phyloP scores from a whole-genome alignment of 2,329 filamentous ascomycete species.

The Claviceps maximensis region DNA sequence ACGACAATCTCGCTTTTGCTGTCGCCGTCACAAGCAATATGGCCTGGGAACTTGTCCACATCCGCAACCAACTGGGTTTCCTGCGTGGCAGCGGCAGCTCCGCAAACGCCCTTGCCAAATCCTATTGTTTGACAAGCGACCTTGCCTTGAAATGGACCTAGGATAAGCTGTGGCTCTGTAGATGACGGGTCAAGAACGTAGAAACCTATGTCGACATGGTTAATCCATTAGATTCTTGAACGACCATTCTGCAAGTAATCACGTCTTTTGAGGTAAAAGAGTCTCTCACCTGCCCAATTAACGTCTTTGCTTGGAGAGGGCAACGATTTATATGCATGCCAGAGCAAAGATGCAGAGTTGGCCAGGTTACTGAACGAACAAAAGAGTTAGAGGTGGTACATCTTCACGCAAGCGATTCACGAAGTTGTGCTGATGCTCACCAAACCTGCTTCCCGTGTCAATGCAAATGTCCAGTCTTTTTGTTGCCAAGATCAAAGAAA shows the following conservation, averaged over 20 bases:
- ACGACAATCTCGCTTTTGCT: slow-evolving; percentile 74
- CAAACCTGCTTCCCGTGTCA: slow-evolving; percentile 8
- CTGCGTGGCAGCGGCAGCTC: slow-evolving; percentile 46
- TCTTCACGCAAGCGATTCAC: not conserved
- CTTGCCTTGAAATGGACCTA: slow-evolving; percentile 71
- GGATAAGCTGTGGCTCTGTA: slow-evolving; percentile 44
- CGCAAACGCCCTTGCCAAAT: slow-evolving; percentile 65
- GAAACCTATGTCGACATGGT: slow-evolving; percentile 40
- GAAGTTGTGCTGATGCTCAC: slow-evolving; percentile 7
- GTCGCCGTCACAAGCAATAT: slow-evolving; percentile 69
- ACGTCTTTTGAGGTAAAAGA: not conserved
- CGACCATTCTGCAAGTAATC: not conserved
- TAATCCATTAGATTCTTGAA: not conserved
- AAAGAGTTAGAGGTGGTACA: not conserved
- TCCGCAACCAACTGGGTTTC: slow-evolving; percentile 55
- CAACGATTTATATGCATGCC: slow-evolving; percentile 67
- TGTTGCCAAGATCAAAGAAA: not conserved
- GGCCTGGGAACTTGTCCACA: slow-evolving; percentile 62
- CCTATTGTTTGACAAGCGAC: slow-evolving; percentile 67
- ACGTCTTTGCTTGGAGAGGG: slow-evolving; percentile 50
- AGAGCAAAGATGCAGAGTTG: slow-evolving; percentile 62
- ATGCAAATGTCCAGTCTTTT: not conserved
- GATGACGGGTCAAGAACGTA: slow-evolving; percentile 49
- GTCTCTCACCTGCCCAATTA: slow-evolving; percentile 57
- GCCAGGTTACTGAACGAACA: slow-evolving; percentile 51